These are phyloP conservation scores for Triglochin maritima DNA, from an alignment of 106 monocot genomes.

Conservation along the genomic window DNA sequence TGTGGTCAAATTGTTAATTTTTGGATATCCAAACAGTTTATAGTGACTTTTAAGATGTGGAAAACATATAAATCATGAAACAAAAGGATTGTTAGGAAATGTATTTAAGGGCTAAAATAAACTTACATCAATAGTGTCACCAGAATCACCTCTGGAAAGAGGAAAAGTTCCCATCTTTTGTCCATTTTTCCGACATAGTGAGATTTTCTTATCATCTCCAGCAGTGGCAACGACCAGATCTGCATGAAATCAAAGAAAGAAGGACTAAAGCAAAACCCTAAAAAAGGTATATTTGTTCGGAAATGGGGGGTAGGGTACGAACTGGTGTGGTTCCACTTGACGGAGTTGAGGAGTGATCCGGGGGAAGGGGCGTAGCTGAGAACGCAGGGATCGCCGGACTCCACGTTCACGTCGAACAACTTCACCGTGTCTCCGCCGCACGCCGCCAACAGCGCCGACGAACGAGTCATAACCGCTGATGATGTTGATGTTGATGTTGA, in stretches of 20 bases:
- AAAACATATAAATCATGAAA: background rate
- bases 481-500: too few species aligned
- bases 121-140: constrained; percentile 52
- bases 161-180: constrained; percentile 54
- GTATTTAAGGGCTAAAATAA: background rate
- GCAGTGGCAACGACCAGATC: constrained; percentile 91
- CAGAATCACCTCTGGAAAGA: constrained; percentile 37
- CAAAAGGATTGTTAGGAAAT: background rate
- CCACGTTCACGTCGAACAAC: constrained; percentile 65
- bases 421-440: constrained; percentile 96
- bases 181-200: constrained; percentile 86
- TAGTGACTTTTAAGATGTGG: background rate
- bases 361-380: constrained; percentile 66
- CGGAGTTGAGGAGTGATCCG: constrained; percentile 59
- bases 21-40: background rate
- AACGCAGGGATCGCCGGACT: constrained; percentile 71
- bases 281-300: background rate
- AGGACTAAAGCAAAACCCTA: background rate
- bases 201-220: constrained; percentile 92
- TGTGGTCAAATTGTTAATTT: too few species aligned
- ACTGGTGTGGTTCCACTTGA: constrained; percentile 99
- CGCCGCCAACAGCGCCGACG: constrained; percentile 53
- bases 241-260: constrained; percentile 17
- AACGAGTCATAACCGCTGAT: background rate
- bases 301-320: constrained; percentile 1